A percentile compares a stretch with the other conserved stretches of the same genome.
phyloP scores from a whole-genome alignment of 2,329 filamentous ascomycete genomes.

The Pseudopyrenochaeta lycopersici region DNA sequence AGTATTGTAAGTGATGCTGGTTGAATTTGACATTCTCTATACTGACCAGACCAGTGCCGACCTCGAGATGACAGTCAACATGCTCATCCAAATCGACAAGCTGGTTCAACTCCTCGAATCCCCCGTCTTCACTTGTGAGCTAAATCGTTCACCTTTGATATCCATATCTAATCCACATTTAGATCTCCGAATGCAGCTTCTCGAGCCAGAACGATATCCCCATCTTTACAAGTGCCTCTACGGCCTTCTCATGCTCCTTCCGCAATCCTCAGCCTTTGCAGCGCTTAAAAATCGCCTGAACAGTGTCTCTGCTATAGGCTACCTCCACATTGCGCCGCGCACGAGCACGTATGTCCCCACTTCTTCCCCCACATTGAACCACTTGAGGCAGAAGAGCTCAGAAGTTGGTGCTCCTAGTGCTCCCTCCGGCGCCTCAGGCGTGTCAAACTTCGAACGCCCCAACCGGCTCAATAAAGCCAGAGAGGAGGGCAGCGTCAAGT shows the following conservation, averaged over 20 bases:
- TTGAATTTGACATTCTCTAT: neutral
- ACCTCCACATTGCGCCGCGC: slow-evolving; percentile 83
- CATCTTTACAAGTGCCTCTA: slow-evolving; percentile 98
- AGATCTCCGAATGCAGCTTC: slow-evolving; percentile 92
- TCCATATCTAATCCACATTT: neutral
- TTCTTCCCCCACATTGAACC: slow-evolving; percentile 46
- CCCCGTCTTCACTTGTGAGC: slow-evolving; percentile 93
- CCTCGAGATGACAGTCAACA: slow-evolving; percentile 98
- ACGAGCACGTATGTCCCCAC: slow-evolving; percentile 73
- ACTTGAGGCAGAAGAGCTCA: slow-evolving; percentile 55
- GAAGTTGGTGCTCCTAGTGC: slow-evolving; percentile 48
- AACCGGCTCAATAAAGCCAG: slow-evolving; percentile 75
- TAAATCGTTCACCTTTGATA: slow-evolving; percentile 18
- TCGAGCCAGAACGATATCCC: slow-evolving; percentile 94
- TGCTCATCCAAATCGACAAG: slow-evolving; percentile 98
- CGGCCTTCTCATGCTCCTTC: slow-evolving; percentile 95
- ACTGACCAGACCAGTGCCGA: slow-evolving; percentile 73
- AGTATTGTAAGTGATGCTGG: slow-evolving; percentile 74
- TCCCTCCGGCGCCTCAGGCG: slow-evolving; percentile 40
- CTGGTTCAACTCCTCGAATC: slow-evolving; percentile 96
- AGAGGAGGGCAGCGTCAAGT: slow-evolving; percentile 85
- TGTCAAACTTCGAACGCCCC: slow-evolving; percentile 59
- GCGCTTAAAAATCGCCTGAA: slow-evolving; percentile 96
- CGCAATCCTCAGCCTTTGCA: slow-evolving; percentile 95
- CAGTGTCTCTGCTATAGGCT: slow-evolving; percentile 95